Base-by-base conservation (phyloP, 345 rosid genomes). In the Lepidium africanum region DNA sequence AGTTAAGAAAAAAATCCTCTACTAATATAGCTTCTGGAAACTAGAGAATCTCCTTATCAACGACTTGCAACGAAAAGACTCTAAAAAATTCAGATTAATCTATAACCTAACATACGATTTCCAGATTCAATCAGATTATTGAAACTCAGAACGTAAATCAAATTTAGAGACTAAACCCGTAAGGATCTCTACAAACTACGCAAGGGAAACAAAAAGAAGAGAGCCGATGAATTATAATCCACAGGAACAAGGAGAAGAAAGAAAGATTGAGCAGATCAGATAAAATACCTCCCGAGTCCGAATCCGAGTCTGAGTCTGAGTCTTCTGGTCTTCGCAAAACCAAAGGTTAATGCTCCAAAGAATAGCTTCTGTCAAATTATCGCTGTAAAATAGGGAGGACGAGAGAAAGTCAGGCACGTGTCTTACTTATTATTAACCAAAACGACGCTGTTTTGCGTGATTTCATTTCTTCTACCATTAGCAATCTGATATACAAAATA, bases 211-310 rank as follows among this genome's bases (percentile, higher is more conserved):
- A 50, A 17, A 65, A 11, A 58, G 2, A 41, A 42, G 23, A 58
- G 41, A 65, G 25, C 5, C 27, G 33, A 57, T 39, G 30, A 55
- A 27, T 5, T 11, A 35, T 16, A 58, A 32, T 53, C 14, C 19
- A 58, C 21, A 3, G 7, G 41, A 23, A 41, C 2, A 52, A 19
- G 14, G 9, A n/a, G 9, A 9, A 17, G 2, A 19, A 2, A 16
- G 27, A 50, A 45, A 12, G 25, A 37, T 1, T 25, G 47, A 50
- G 56, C 43, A 74, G 77, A 74, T 67, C 73, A 67, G 62, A 60
- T 6, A 21, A 43, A 23, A 27, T 37, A 60, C 73, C 77, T 74
- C 32, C 10, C 23, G 52, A 66, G 41, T 53, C 36, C 15, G 71
- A 50, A 48, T 46, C 62, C 38, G 32, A 10, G 53, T 25, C 27